These are phyloP conservation scores for Ustilaginoidea virens DNA, from an alignment of 2,329 filamentous ascomycete species.

Conservation along the genomic window DNA sequence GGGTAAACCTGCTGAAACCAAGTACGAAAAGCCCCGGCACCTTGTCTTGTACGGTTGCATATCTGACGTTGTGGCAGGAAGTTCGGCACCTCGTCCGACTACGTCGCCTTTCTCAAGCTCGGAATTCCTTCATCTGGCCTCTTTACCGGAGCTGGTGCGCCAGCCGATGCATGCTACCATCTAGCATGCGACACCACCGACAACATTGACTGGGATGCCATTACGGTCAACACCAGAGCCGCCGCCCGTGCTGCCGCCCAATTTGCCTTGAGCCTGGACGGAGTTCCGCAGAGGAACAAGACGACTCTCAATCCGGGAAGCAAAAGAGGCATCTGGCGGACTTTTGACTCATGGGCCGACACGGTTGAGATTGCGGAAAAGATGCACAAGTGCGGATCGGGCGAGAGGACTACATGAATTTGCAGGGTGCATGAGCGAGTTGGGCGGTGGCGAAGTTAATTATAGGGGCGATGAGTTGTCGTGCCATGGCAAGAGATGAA, in stretches of 20 bases:
- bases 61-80: constrained; percentile 2
- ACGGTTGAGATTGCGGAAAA: constrained; percentile 12
- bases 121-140: constrained; percentile 22
- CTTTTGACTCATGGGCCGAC: constrained; percentile 12
- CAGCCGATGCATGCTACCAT: constrained; percentile 23
- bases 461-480: no score
- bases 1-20: constrained; percentile 14
- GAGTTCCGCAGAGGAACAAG: constrained; percentile 17
- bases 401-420: constrained; percentile 5
- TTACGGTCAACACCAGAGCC: constrained; percentile 22
- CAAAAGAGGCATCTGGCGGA: constrained; percentile 10
- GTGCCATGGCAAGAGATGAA: no score
- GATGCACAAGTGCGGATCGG: constrained; percentile 14
- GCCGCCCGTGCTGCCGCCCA: constrained; percentile 35
- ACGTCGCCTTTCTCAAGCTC: constrained; percentile 20
- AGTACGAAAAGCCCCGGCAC: constrained; percentile 5
- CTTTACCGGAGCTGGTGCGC: constrained; percentile 19
- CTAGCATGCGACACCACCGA: constrained; percentile 22
- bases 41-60: neutral
- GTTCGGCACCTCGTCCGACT: constrained; percentile 21
- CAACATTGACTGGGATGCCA: constrained; percentile 26
- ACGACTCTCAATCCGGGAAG: constrained; percentile 13
- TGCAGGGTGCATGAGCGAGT: no score
- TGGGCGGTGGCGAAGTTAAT: no score
- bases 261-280: constrained; percentile 20